Conservation (phyloP, 768 basidiomycete species). For the Leccinum fibrillosum region DNA sequence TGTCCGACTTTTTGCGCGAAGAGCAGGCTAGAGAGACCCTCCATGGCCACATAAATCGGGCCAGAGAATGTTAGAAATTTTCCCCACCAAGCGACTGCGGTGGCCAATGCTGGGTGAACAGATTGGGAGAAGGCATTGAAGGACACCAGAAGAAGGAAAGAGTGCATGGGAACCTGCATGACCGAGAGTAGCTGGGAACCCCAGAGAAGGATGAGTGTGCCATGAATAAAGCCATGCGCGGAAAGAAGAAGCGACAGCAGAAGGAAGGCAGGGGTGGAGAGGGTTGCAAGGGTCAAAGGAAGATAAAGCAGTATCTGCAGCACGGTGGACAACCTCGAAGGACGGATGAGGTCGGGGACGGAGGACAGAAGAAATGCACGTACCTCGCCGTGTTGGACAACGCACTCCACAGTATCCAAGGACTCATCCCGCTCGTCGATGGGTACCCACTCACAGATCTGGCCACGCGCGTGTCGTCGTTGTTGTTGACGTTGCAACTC, state of each 20-base stretch:
- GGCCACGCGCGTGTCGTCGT: background rate
- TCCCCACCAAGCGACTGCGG: constrained; percentile 70
- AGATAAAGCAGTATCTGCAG: constrained; percentile 81
- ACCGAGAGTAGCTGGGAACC: constrained; percentile 69
- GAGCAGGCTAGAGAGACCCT: constrained; percentile 79
- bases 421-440: constrained; percentile 35
- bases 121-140: constrained; percentile 80
- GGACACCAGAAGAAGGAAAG: constrained; percentile 80
- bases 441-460: background rate
- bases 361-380: constrained; percentile 6
- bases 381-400: constrained; percentile 63
- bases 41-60: constrained; percentile 77
- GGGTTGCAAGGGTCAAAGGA: constrained; percentile 79
- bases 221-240: constrained; percentile 76
- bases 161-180: constrained; percentile 82
- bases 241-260: constrained; percentile 77
- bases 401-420: constrained; percentile 67
- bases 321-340: constrained; percentile 66
- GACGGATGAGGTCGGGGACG: constrained; percentile 3
- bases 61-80: constrained; percentile 65
- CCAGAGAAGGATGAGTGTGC: constrained; percentile 70
- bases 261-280: constrained; percentile 77
- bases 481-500: background rate
- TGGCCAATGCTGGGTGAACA: constrained; percentile 53
- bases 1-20: constrained; percentile 82